Conservation (phyloP, 257 asterid species). For the Ophiorrhiza pumila region DNA sequence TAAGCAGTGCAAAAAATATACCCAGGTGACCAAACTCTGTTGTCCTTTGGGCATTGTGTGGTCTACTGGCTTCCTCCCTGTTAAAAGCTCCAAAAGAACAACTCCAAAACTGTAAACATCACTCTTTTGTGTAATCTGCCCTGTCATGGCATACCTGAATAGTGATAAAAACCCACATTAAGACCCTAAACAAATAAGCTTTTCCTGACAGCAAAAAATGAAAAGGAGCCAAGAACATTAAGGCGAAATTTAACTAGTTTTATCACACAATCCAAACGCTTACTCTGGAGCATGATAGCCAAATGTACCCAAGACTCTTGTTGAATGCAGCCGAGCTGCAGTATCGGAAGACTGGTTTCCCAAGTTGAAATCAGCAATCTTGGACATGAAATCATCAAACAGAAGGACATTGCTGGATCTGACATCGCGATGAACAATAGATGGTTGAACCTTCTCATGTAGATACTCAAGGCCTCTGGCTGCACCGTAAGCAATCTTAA, state of each 20-base stretch:
- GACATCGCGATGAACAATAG: conserved; percentile 82
- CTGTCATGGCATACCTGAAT: conserved; percentile 83
- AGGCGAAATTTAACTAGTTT: background rate
- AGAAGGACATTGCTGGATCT: conserved; percentile 92
- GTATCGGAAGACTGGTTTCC: conserved; percentile 86
- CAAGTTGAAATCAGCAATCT: conserved; percentile 78
- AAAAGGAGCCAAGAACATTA: background rate
- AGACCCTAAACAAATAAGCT: background rate
- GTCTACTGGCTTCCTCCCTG: conserved; percentile 90
- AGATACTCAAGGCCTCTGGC: conserved; percentile 83
- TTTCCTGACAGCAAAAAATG: background rate
- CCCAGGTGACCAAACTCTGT: conserved; percentile 92
- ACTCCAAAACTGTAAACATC: conserved; percentile 90
- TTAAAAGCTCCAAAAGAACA: conserved; percentile 67
- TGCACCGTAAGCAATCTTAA: conserved; percentile 86
- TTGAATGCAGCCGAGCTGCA: conserved; percentile 91
- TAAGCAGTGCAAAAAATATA: conserved; percentile 3
- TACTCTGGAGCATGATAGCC: conserved; percentile 96
- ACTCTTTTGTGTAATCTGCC: conserved; percentile 81
- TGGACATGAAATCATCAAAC: conserved; percentile 71
- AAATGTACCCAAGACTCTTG: conserved; percentile 86
- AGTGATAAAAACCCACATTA: background rate
- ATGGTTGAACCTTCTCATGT: conserved; percentile 87
- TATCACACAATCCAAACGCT: conserved; percentile 19
- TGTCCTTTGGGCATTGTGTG: conserved; percentile 97